Conservation (phyloP, 495 filamentous ascomycete genomes). For the Diplogelasinospora grovesii region DNA sequence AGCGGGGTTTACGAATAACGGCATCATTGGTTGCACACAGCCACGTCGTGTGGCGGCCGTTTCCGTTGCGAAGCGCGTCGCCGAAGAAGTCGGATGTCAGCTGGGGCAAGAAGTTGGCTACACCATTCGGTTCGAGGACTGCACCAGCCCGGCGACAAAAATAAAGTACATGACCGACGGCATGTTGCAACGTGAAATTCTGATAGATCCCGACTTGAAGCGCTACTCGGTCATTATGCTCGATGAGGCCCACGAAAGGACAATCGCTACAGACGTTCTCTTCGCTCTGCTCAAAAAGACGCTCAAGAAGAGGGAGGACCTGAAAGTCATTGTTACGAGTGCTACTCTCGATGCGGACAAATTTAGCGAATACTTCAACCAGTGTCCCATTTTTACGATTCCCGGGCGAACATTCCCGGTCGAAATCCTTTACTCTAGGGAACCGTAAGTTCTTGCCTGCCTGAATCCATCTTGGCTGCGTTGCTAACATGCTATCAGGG, state of each 20-base stretch:
- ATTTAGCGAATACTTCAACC: conserved; percentile 91
- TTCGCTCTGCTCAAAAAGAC: conserved; percentile 95
- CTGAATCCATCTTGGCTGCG: not conserved
- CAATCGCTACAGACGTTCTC: conserved; percentile 91
- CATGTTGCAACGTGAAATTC: conserved; percentile 92
- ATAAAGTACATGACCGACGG: conserved; percentile 99
- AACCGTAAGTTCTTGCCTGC: conserved; percentile 49
- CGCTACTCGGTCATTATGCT: conserved; percentile 96
- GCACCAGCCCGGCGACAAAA: conserved; percentile 77
- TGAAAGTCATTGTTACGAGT: conserved; percentile 92
- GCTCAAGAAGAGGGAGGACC: conserved; percentile 72
- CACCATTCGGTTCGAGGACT: conserved; percentile 96
- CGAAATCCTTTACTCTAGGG: conserved; percentile 86
- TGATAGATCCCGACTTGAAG: conserved; percentile 80
- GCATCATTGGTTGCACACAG: conserved; percentile 96
- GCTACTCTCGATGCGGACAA: conserved; percentile 97
- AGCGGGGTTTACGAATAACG: conserved; percentile 79
- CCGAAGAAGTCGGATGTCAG: conserved; percentile 89
- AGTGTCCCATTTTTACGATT: conserved; percentile 92
- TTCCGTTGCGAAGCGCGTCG: conserved; percentile 93
- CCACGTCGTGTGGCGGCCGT: conserved; percentile 95
- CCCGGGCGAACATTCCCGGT: conserved; percentile 93
- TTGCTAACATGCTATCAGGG: conserved; percentile 23
- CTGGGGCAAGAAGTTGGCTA: conserved; percentile 94
- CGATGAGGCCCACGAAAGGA: conserved; percentile 96